These are phyloP conservation scores for Plectosphaerella sp. DNA, from an alignment of 2,329 filamentous ascomycete genomes.

Conservation along the genomic window DNA sequence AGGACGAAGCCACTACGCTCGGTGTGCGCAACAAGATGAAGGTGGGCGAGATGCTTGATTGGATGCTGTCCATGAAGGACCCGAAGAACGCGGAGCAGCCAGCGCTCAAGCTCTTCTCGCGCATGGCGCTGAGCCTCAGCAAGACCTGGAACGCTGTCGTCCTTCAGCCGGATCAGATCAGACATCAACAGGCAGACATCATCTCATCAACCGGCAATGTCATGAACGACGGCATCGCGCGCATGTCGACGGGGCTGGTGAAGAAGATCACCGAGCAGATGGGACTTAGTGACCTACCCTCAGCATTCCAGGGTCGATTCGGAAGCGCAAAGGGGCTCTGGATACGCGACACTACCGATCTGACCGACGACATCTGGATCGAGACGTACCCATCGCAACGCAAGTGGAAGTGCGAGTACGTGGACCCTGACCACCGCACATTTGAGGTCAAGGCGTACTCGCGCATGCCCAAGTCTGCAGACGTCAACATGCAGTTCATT, in stretches of 20 bases:
- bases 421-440: conserved; percentile 48
- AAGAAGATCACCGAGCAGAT: conserved; percentile 44
- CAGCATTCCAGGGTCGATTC: conserved; percentile 65
- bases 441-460: conserved; percentile 59
- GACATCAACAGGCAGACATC: conserved; percentile 29
- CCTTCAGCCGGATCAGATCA: conserved; percentile 43
- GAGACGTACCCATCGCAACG: conserved; percentile 61
- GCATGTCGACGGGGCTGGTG: conserved; percentile 59
- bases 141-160: conserved; percentile 41
- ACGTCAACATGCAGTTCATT: conserved; percentile 64
- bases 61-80: conserved; percentile 41
- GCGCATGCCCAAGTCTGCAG: conserved; percentile 41
- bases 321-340: conserved; percentile 74
- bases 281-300: conserved; percentile 50
- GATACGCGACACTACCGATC: conserved; percentile 53
- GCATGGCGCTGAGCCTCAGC: conserved; percentile 51
- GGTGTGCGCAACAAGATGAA: conserved; percentile 26
- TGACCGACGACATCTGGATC: conserved; percentile 54
- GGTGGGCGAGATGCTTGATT: conserved; percentile 40
- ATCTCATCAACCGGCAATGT: conserved; percentile 33
- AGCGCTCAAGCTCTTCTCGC: conserved; percentile 53
- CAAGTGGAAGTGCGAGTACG: conserved; percentile 57
- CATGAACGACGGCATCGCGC: conserved; percentile 65
- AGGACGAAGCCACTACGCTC: conserved; percentile 15
- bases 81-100: conserved; percentile 39